Evolutionary conservation across 345 rosid species (phyloP).

Genomic region (Iberis pinnata): DNA sequence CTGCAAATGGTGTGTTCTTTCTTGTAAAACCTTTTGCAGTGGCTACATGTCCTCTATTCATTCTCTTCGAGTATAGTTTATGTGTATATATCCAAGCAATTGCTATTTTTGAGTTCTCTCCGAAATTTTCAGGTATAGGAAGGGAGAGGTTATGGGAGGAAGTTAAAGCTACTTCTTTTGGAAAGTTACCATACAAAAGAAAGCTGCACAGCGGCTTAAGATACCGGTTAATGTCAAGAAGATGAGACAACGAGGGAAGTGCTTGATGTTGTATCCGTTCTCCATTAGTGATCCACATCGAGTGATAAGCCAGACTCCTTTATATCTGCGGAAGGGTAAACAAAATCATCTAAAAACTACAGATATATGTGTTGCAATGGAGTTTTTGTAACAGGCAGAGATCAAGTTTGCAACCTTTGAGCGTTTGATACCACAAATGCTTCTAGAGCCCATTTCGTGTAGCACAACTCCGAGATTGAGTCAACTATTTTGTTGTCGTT

Average conservation of each 20-base stretch:
- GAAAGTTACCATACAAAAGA: conserved; percentile 54
- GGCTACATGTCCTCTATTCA: conserved; percentile 8
- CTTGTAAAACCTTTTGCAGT: too few species aligned
- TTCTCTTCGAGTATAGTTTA: conserved; percentile 8
- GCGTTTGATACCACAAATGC: conserved; percentile 94
- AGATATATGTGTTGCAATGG: conserved; percentile 6
- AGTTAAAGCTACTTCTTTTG: conserved; percentile 44
- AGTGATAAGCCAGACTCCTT: conserved; percentile 95
- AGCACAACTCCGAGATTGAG: conserved; percentile 48
- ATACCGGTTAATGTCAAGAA: conserved; percentile 55
- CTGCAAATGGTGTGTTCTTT: background rate
- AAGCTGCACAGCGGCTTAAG: conserved; percentile 49
- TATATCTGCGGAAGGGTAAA: conserved; percentile 45
- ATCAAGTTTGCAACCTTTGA: conserved; percentile 49
- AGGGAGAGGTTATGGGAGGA: conserved; percentile 7
- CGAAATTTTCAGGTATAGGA: background rate
- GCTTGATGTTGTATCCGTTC: conserved; percentile 56
- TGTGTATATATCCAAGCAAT: background rate
- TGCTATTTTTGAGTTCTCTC: too few species aligned
- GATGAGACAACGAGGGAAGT: conserved; percentile 53
- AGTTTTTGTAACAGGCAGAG: conserved; percentile 4
- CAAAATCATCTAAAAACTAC: background rate
- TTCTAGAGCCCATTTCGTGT: conserved; percentile 90
- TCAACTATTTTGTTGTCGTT: conserved; percentile 33
- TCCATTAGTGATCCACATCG: conserved; percentile 72